These are phyloP conservation scores for Penicillium sp. DNA, from an alignment of 2,329 filamentous ascomycete genomes.

Conservation along the genomic window DNA sequence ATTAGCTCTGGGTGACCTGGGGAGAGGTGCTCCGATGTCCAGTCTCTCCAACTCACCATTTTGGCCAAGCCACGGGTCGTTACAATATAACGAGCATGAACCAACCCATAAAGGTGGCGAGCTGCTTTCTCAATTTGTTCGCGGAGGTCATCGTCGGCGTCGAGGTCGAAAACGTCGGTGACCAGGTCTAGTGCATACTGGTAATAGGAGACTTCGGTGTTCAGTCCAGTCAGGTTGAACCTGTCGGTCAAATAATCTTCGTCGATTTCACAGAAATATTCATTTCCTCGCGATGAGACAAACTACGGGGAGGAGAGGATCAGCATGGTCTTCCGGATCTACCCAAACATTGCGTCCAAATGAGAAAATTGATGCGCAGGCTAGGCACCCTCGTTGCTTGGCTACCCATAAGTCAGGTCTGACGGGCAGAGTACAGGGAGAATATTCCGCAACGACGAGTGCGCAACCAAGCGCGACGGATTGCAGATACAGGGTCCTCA, in stretches of 20 bases:
- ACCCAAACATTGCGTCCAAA: too few species aligned
- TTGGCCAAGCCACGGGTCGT: conserved; percentile 90
- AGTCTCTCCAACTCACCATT: conserved; percentile 61
- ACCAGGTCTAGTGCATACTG: conserved; percentile 97
- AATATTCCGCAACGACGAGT: too few species aligned
- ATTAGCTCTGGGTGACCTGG: conserved; percentile 3
- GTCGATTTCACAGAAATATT: conserved; percentile 99
- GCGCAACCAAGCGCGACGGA: neutral
- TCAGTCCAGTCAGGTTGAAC: conserved; percentile 95
- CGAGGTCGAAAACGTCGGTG: conserved; percentile 96
- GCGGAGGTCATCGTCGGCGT: conserved; percentile 97
- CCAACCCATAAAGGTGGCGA: conserved; percentile 87
- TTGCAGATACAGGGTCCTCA: neutral
- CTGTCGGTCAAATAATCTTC: conserved; percentile 97
- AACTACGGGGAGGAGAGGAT: conserved; percentile 55
- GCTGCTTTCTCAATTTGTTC: conserved; percentile 98
- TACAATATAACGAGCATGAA: conserved; percentile 94
- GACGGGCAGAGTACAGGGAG: too few species aligned
- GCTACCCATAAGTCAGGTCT: too few species aligned
- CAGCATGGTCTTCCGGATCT: too few species aligned
- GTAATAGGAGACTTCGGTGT: conserved; percentile 97
- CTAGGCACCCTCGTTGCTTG: too few species aligned
- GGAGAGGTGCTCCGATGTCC: too few species aligned
- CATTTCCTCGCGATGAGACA: conserved; percentile 93
- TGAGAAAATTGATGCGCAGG: too few species aligned